A percentile compares a stretch with the other conserved stretches of the same genome.
phyloP scores from a whole-genome alignment of 257 asterid species.

The Scutellaria galericulata region DNA sequence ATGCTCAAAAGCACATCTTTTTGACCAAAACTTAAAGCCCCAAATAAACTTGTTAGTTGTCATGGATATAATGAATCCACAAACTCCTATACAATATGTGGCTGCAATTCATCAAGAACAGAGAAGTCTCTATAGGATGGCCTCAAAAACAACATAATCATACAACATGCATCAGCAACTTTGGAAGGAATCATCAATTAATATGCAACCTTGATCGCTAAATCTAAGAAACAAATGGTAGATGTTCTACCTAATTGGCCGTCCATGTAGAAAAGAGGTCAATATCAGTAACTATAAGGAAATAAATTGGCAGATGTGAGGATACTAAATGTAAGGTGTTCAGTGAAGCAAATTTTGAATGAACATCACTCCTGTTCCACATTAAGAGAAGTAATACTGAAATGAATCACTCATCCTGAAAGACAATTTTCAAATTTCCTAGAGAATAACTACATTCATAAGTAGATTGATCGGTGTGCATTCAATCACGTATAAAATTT shows the following conservation, averaged over 20 bases:
- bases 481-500: not conserved
- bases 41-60: not conserved
- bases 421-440: constrained; percentile 11
- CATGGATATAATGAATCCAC: not conserved
- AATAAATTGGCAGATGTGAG: not conserved
- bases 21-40: not conserved
- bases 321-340: constrained; percentile 4
- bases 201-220: too few species aligned
- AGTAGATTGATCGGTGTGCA: not conserved
- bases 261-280: not conserved
- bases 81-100: not conserved
- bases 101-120: constrained; percentile 11
- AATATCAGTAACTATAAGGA: not conserved
- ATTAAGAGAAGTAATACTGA: constrained; percentile 2
- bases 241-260: not conserved
- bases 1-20: not conserved
- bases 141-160: not conserved
- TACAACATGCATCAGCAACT: constrained; percentile 7
- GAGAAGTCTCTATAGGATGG: not conserved
- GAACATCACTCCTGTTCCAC: not conserved
- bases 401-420: not conserved
- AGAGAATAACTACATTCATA: not conserved
- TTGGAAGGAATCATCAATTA: not conserved
- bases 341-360: not conserved
- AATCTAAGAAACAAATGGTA: too few species aligned